Evolutionary conservation across 352 stramenopile species (phyloP), one percentile per base, ranked within the genome.

Genomic region (Phytophthora pseudosyringae): DNA sequence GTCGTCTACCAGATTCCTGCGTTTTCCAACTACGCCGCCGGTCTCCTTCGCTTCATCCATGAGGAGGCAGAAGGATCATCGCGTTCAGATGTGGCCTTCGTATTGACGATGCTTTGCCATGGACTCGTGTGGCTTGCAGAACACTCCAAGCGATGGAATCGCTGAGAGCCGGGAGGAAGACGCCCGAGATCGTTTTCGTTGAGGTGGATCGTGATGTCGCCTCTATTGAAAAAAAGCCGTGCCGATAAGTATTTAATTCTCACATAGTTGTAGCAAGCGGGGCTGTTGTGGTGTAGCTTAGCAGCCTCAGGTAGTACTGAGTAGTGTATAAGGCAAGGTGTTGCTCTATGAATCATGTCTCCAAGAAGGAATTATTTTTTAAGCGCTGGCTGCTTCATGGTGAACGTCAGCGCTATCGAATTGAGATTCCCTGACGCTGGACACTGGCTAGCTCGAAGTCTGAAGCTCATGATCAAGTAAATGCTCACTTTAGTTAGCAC

Each of bases 41-140:
- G 62, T 10, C 44, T 94, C 21, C 46, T 91, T 56, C 82, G 84
- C 40, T 91, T 91, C 59, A 91, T 90, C 47, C 84, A 93, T 60
- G 73, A 92, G 51, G 78, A 89, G 55, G 83, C 86, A 0, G 86
- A 93, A 59, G 77, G 78, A 52, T 90, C 86, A 11, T 79, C 77
- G 4, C 78, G 86, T 12, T 86, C 83, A 15, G 82, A 94, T 64
- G 83, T 94, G 7, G 83, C 86, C 16, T 92, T 93, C 46, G 73
- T 93, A 29, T 68, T 94, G 44, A 89, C 86, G 25, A 73, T 94
- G 67, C 75, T 94, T 3, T 94, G 86, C 58, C 86, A 94, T 60
- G 84, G 86, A 4, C 78, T 94, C 38, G 82, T 93, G 35, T 94
- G 86, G 86, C 69, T 94, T 28, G 84, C 86, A 10, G 82, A 91